A percentile compares a stretch with the other conserved stretches of the same genome.
phyloP scores from a whole-genome alignment of 495 filamentous ascomycete genomes.

The Aspergillus sclerotioniger region DNA sequence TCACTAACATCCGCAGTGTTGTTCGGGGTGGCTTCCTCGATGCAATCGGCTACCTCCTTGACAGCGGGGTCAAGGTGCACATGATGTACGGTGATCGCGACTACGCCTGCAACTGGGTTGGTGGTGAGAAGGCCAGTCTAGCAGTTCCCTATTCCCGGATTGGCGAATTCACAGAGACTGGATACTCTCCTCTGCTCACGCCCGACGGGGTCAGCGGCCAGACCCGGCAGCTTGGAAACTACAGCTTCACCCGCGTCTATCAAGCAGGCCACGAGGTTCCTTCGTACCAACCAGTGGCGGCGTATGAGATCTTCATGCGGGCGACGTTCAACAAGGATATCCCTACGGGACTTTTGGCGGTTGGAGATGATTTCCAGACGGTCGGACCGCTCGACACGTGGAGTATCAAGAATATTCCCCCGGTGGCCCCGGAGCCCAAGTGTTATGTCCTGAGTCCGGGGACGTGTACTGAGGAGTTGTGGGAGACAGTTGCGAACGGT shows the following conservation, averaged over 20 bases:
- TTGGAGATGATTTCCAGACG: constrained; percentile 7
- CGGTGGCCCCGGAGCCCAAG: background rate
- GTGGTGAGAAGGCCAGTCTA: constrained; percentile 25
- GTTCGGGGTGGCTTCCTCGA: constrained; percentile 34
- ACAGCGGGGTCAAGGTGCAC: constrained; percentile 53
- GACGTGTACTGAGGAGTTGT: background rate
- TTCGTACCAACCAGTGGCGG: constrained; percentile 38
- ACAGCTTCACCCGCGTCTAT: constrained; percentile 51
- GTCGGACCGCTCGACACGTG: constrained; percentile 3
- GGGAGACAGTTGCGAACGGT: constrained; percentile 7
- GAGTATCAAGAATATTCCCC: constrained; percentile 9
- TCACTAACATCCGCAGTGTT: background rate
- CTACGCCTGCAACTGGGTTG: constrained; percentile 45
- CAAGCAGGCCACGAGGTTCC: constrained; percentile 50
- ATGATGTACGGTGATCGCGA: constrained; percentile 59
- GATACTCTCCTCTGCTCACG: constrained; percentile 33
- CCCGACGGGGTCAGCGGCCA: constrained; percentile 36
- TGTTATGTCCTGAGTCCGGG: constrained; percentile 9
- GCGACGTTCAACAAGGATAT: constrained; percentile 9
- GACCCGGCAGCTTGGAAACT: constrained; percentile 49
- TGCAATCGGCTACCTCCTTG: constrained; percentile 42
- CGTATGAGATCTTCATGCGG: constrained; percentile 11
- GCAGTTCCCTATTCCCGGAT: constrained; percentile 30
- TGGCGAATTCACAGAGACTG: constrained; percentile 30
- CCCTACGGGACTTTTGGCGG: background rate